These are phyloP conservation scores for Aspergillus jensenii DNA, from an alignment of 2,329 filamentous ascomycete species.

Conservation along the genomic window DNA sequence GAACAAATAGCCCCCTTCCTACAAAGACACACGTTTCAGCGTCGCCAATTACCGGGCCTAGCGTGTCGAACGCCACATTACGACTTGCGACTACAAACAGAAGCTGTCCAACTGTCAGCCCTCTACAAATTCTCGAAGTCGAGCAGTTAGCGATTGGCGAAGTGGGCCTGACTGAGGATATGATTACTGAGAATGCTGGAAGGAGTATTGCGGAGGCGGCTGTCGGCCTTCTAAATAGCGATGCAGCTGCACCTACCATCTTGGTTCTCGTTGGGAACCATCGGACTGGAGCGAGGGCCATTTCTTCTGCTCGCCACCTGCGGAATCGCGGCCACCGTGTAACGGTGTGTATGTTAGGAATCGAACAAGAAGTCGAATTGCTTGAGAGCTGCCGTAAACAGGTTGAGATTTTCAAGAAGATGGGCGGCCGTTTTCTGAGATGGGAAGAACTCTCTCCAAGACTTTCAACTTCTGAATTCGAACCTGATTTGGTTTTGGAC, in stretches of 20 bases:
- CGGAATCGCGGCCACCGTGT: conserved; percentile 79
- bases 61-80: conserved; percentile 45
- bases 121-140: conserved; percentile 85
- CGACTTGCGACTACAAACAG: conserved; percentile 55
- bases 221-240: conserved; percentile 65
- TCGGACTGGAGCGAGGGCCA: conserved; percentile 77
- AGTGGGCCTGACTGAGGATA: conserved; percentile 80
- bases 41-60: conserved; percentile 42
- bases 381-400: conserved; percentile 79
- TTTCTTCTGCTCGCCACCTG: conserved; percentile 83
- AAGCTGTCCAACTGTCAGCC: conserved; percentile 58
- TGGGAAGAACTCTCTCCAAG: conserved; percentile 59
- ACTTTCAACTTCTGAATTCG: conserved; percentile 56
- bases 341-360: conserved; percentile 78
- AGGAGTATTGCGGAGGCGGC: conserved; percentile 80
- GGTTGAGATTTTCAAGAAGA: conserved; percentile 77
- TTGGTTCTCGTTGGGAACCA: conserved; percentile 95
- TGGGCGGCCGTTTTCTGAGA: conserved; percentile 70
- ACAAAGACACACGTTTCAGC: conserved; percentile 42
- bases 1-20: conserved; percentile 41
- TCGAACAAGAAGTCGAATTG: conserved; percentile 78
- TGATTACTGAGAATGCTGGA: conserved; percentile 89
- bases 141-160: conserved; percentile 89
- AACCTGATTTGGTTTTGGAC: conserved; percentile 81
- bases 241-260: conserved; percentile 55